Conservation (phyloP, 2,329 filamentous ascomycete species). For the Aspergillus unguis region DNA sequence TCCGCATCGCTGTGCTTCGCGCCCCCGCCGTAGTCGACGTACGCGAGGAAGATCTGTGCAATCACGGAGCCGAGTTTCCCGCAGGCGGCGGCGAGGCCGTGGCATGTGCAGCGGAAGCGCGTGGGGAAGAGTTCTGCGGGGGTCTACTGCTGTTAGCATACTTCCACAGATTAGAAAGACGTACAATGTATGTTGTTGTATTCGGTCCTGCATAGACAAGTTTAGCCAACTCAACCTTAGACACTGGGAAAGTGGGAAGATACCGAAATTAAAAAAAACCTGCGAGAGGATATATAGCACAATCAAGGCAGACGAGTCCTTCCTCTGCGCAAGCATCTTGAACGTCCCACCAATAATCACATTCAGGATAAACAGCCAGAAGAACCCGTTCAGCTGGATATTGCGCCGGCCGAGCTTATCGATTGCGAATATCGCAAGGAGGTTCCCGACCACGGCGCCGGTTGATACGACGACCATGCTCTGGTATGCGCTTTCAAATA, state of each 20-base stretch:
- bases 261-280: constrained; percentile 42
- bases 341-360: constrained; percentile 16
- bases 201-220: constrained; percentile 16
- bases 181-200: constrained; percentile 31
- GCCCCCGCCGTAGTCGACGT: constrained; percentile 10
- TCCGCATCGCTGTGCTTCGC: not conserved
- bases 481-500: constrained; percentile 23
- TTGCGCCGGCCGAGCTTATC: constrained; percentile 32
- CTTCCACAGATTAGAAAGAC: not conserved
- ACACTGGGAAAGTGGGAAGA: not conserved
- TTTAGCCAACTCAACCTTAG: not conserved
- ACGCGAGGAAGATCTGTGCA: constrained; percentile 13
- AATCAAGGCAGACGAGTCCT: constrained; percentile 23
- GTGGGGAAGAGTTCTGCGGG: constrained; percentile 51
- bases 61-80: constrained; percentile 47
- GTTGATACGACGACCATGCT: constrained; percentile 30
- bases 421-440: constrained; percentile 31
- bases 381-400: constrained; percentile 36
- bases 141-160: constrained; percentile 18
- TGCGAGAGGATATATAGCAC: constrained; percentile 40
- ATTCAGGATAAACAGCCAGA: constrained; percentile 29
- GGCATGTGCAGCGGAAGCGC: constrained; percentile 46
- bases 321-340: not conserved
- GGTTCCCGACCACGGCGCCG: constrained; percentile 33
- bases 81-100: constrained; percentile 47